These are phyloP conservation scores for Delphinella strobiligena DNA, from an alignment of 2,329 filamentous ascomycete species.

Conservation along the genomic window DNA sequence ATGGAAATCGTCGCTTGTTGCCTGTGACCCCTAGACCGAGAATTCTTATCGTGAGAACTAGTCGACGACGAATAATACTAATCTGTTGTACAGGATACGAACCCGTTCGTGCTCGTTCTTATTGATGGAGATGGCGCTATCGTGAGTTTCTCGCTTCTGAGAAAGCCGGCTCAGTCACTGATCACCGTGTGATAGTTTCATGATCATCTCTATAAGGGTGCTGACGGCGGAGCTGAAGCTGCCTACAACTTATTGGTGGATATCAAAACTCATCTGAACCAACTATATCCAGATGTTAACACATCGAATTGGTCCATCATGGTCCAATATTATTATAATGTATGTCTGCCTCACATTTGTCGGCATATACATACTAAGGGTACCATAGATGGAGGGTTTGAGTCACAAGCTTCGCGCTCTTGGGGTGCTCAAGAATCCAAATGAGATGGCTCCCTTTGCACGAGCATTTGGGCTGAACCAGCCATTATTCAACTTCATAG, in stretches of 20 bases:
- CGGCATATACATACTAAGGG: too few species aligned
- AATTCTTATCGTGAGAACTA: too few species aligned
- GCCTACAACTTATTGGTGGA: constrained; percentile 30
- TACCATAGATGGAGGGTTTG: constrained; percentile 26
- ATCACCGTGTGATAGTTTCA: constrained; percentile 26
- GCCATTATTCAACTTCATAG: constrained; percentile 47
- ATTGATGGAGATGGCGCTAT: constrained; percentile 39
- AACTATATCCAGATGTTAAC: constrained; percentile 25
- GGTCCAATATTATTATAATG: constrained; percentile 34
- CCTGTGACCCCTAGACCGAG: too few species aligned
- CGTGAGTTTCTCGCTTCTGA: constrained; percentile 18
- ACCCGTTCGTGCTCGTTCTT: constrained; percentile 33
- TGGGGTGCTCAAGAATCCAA: constrained; percentile 26
- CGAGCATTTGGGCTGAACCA: constrained; percentile 39
- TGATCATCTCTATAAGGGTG: constrained; percentile 28
- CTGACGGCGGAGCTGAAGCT: constrained; percentile 34
- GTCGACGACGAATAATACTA: too few species aligned
- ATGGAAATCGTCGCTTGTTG: too few species aligned
- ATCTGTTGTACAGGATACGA: constrained; percentile 17
- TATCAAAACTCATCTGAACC: constrained; percentile 29
- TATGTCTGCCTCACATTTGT: too few species aligned
- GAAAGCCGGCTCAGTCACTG: neutral
- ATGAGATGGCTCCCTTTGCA: constrained; percentile 30
- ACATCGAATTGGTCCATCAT: constrained; percentile 32
- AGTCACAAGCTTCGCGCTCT: constrained; percentile 28